phyloP scores from a whole-genome alignment of 257 asterid species.

The Ilex asprella region DNA sequence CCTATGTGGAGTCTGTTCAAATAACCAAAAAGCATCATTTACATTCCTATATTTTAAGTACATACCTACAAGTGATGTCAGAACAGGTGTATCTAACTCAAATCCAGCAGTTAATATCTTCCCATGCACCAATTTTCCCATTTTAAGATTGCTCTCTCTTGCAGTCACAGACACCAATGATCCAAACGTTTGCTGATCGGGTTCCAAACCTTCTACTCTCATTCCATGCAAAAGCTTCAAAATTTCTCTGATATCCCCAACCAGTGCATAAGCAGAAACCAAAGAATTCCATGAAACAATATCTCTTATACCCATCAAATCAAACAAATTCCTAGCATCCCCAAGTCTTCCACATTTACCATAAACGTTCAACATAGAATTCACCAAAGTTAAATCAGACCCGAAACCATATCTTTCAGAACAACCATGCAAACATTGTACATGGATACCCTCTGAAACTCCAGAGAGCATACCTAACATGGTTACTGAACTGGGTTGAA shows the following conservation, averaged over 20 bases:
- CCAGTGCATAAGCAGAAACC: constrained; percentile 47
- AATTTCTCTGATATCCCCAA: constrained; percentile 36
- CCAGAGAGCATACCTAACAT: constrained; percentile 63
- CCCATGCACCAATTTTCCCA: constrained; percentile 59
- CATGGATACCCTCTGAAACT: constrained; percentile 32
- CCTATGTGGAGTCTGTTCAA: constrained; percentile 40
- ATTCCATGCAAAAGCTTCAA: constrained; percentile 38
- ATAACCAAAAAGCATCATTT: constrained; percentile 43
- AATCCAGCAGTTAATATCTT: constrained; percentile 43
- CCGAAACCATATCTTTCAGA: constrained; percentile 38
- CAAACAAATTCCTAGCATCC: constrained; percentile 55
- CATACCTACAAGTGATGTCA: constrained; percentile 54
- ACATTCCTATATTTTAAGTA: constrained; percentile 52
- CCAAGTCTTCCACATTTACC: constrained; percentile 57
- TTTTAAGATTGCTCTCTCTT: constrained; percentile 34
- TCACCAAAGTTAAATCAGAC: constrained; percentile 34
- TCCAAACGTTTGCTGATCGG: constrained; percentile 65
- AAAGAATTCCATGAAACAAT: constrained; percentile 82
- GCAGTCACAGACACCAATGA: constrained; percentile 50
- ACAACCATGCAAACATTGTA: constrained; percentile 41
- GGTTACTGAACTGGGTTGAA: constrained; percentile 47
- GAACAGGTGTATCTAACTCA: constrained; percentile 41
- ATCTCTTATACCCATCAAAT: constrained; percentile 43
- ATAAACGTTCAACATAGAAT: constrained; percentile 59
- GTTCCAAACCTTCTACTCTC: constrained; percentile 38